Percentiles rank a stretch among this genome's conserved stretches.
These are phyloP conservation scores for Teunomyces barrocoloradensis DNA, from an alignment of 805 yeast species.

Conservation along the genomic window DNA sequence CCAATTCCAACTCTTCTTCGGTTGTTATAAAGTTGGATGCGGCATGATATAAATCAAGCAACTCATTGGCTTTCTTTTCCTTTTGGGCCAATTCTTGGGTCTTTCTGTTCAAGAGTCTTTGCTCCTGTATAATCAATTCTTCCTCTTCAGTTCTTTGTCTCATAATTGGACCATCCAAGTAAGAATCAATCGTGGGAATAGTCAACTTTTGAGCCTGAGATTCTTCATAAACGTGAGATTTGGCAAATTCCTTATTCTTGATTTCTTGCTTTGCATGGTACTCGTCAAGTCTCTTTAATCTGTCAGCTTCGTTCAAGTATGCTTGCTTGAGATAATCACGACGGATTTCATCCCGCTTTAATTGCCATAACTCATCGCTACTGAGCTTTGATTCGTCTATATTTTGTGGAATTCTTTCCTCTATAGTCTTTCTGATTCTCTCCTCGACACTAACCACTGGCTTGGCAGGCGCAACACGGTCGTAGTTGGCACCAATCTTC, in stretches of 20 bases:
- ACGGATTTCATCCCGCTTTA: slow-evolving; percentile 62
- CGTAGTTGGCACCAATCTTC: slow-evolving; percentile 36
- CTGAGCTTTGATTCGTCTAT: slow-evolving; percentile 32
- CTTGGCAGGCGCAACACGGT: slow-evolving; percentile 53
- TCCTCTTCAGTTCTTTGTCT: slow-evolving; percentile 74
- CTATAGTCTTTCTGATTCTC: slow-evolving; percentile 57
- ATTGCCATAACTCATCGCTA: slow-evolving; percentile 43
- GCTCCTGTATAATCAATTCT: slow-evolving; percentile 49
- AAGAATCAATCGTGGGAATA: slow-evolving; percentile 73
- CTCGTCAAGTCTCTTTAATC: slow-evolving; percentile 39
- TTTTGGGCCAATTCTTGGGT: slow-evolving; percentile 50
- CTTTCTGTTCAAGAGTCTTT: slow-evolving; percentile 66
- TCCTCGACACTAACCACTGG: slow-evolving; percentile 58
- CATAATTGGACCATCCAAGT: slow-evolving; percentile 67
- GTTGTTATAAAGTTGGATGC: slow-evolving; percentile 68
- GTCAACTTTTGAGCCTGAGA: slow-evolving; percentile 61
- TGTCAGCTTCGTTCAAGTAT: slow-evolving; percentile 50
- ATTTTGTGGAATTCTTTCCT: slow-evolving; percentile 29
- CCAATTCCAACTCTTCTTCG: slow-evolving; percentile 59
- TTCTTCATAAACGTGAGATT: slow-evolving; percentile 36
- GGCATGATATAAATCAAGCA: slow-evolving; percentile 71
- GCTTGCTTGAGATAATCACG: slow-evolving; percentile 68
- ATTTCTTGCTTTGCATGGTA: slow-evolving; percentile 26
- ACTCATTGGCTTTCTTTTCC: slow-evolving; percentile 51
- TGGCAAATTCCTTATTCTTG: slow-evolving; percentile 21